These are phyloP conservation scores for Pleurotus pulmonarius DNA, from an alignment of 768 basidiomycete species.

Conservation along the genomic window DNA sequence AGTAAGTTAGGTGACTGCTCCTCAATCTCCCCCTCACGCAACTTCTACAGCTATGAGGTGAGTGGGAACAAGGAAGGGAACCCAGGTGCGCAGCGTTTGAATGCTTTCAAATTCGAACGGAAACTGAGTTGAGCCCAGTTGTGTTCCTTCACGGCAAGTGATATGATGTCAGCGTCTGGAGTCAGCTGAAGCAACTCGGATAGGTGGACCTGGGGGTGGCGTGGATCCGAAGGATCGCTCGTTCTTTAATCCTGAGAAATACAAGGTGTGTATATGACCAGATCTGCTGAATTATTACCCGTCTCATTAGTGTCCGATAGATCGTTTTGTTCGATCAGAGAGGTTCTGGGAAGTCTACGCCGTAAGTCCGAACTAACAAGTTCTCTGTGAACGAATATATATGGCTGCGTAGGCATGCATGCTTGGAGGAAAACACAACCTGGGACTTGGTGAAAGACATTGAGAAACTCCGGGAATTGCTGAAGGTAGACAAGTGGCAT, in stretches of 20 bases:
- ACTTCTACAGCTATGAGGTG: constrained; percentile 64
- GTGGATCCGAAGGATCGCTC: constrained; percentile 60
- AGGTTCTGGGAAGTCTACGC: constrained; percentile 82
- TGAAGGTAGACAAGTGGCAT: constrained; percentile 84
- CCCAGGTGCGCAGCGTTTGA: constrained; percentile 47
- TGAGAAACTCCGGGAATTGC: constrained; percentile 73
- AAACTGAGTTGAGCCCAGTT: constrained; percentile 34
- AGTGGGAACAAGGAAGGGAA: constrained; percentile 73
- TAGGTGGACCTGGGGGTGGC: constrained; percentile 83
- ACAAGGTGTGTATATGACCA: constrained; percentile 49
- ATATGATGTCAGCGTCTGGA: background rate
- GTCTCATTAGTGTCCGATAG: constrained; percentile 27
- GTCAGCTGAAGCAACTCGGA: background rate
- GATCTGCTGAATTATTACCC: background rate
- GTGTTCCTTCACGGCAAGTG: constrained; percentile 73
- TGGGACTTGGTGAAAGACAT: constrained; percentile 92
- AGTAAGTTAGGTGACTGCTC: constrained; percentile 37
- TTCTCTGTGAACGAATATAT: background rate
- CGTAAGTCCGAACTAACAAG: constrained; percentile 41
- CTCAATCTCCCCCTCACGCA: background rate
- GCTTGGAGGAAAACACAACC: constrained; percentile 83
- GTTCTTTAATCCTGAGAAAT: constrained; percentile 84
- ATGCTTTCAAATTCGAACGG: background rate
- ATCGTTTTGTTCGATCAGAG: constrained; percentile 90
- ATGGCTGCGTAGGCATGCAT: constrained; percentile 52